These are phyloP conservation scores for Podospora sp. DNA, from an alignment of 495 filamentous ascomycete genomes.

Conservation along the genomic window DNA sequence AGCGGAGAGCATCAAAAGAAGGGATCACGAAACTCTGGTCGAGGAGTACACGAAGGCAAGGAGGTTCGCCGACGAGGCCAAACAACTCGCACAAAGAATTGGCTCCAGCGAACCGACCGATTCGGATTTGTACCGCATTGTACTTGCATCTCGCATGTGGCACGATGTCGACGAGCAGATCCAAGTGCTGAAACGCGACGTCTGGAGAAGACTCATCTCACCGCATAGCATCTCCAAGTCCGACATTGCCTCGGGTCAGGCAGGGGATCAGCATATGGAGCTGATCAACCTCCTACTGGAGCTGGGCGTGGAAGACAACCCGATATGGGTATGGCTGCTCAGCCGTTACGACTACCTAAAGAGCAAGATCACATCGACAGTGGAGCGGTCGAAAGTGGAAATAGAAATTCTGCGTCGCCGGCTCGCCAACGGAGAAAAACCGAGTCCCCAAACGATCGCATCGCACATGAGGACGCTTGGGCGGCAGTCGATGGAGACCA, in stretches of 20 bases:
- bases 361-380: conserved; percentile 73
- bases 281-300: conserved; percentile 85
- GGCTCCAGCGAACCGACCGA: conserved; percentile 60
- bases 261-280: conserved; percentile 83
- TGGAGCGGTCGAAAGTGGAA: conserved; percentile 82
- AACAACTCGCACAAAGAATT: conserved; percentile 59
- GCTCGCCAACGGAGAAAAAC: conserved; percentile 71
- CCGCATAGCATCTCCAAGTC: conserved; percentile 51
- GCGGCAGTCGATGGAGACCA: conserved; percentile 59
- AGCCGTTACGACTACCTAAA: conserved; percentile 88
- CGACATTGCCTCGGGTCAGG: conserved; percentile 45
- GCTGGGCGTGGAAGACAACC: conserved; percentile 91
- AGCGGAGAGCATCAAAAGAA: conserved; percentile 81
- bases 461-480: conserved; percentile 71
- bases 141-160: conserved; percentile 94
- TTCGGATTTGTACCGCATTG: conserved; percentile 75
- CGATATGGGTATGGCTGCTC: conserved; percentile 91
- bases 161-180: conserved; percentile 84
- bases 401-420: conserved; percentile 87
- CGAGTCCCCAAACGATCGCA: conserved; percentile 66
- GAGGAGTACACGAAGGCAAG: conserved; percentile 83
- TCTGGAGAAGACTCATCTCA: conserved; percentile 76
- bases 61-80: conserved; percentile 72
- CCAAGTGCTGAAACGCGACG: conserved; percentile 80
- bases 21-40: conserved; percentile 83